Conservation (phyloP, 768 basidiomycete species). For the Lentinula sp. region DNA sequence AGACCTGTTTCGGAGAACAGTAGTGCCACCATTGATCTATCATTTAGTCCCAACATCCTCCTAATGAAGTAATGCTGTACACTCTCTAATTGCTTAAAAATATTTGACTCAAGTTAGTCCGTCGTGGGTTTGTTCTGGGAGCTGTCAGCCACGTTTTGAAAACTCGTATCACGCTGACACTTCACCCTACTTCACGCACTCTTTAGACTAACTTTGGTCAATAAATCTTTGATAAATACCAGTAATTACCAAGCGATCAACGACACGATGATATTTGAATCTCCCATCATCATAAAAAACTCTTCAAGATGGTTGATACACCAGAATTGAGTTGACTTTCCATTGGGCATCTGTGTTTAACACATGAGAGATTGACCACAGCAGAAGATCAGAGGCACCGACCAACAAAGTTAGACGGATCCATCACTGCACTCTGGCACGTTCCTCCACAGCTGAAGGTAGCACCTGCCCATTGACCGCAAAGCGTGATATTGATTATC, state of each 20-base stretch:
- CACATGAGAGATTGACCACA: neutral
- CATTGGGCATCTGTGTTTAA: neutral
- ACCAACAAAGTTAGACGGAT: conserved; percentile 50
- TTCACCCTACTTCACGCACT: too few relatives aligned
- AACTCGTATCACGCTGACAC: too few relatives aligned
- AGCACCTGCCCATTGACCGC: conserved; percentile 39
- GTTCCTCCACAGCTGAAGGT: neutral
- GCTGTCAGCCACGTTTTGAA: too few relatives aligned
- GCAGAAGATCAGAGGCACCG: conserved; percentile 5
- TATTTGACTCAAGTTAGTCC: too few relatives aligned
- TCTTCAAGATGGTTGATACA: neutral
- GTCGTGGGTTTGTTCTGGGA: too few relatives aligned
- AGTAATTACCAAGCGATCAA: neutral
- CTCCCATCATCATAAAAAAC: neutral
- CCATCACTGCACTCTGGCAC: conserved; percentile 15
- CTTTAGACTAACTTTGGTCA: neutral
- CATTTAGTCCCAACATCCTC: too few relatives aligned
- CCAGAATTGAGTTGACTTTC: neutral
- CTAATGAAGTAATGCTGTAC: too few relatives aligned
- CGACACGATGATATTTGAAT: neutral
- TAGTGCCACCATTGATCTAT: too few relatives aligned
- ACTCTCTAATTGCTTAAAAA: too few relatives aligned
- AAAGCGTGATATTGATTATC: conserved; percentile 38
- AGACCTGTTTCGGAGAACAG: too few relatives aligned
- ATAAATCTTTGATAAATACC: neutral